Base-by-base conservation (phyloP, 139 green algal genomes). In the Dunaliella primolecta region DNA sequence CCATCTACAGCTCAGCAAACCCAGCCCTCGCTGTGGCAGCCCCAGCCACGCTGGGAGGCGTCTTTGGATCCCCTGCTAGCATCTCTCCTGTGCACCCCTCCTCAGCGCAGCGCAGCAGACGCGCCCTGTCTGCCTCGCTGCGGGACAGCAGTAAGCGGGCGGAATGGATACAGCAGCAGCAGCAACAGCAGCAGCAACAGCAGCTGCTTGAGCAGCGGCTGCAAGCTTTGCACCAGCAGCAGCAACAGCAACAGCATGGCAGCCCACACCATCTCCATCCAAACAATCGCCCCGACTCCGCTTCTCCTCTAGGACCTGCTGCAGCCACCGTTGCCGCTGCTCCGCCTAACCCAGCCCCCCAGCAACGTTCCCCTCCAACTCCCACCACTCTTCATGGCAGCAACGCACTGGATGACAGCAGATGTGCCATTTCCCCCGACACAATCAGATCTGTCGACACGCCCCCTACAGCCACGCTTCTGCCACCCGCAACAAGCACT, bases 141-240 rank as follows among this genome's bases (percentile, higher is more conserved):
- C 7, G 46, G 15, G 46, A 64, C 46, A 64, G 46, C 46, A 25
- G 7, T 15, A 64, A 15, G 15, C 46, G 7, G 7, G 46, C 46
- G 15, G 46, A 64, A 1, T 56, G 15, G 78, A 25, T 30, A 2
- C 21, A 57, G 37, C 36, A 57, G 78, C 78, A 57, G 36, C 78
- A 35, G 71, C 71, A 77, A 21, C 71, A 32, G 57, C 3, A 83
- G 37, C 79, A 83, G 31, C 36, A 83, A 36, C 79, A 37, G 31
- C 79, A 83, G 2, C 36, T 36, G 29, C 78, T 33, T 20, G 34
- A 82, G 34, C 78, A 82, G 35, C 78, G 64, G 78, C 78, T 71
- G 35, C 78, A 82, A 21, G 34, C 56, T 29, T 32, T 78, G 64
- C 81, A 80, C 20, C 11, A 80, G 56, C 64, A 84, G 57, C 64